phyloP scores from a whole-genome alignment of 2,329 filamentous ascomycete species.

The Zymoseptoria crescenta region DNA sequence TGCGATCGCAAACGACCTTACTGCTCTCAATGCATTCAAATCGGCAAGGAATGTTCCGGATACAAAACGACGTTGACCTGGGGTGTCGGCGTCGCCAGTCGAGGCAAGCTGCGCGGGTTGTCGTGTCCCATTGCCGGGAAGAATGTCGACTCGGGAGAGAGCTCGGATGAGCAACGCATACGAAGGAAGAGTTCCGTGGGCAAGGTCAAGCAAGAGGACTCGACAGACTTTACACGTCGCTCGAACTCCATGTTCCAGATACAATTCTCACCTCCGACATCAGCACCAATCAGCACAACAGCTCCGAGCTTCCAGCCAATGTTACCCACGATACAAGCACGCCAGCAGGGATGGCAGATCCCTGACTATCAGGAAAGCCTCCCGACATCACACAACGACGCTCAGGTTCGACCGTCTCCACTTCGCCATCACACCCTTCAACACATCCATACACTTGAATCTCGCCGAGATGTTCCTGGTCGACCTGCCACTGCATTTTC shows the following conservation, averaged over 20 bases:
- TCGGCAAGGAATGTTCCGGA: constrained; percentile 86
- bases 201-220: constrained; percentile 2
- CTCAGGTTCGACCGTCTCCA: constrained; percentile 21
- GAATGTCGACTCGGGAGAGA: constrained; percentile 19
- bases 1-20: constrained; percentile 91
- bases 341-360: constrained; percentile 29
- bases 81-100: constrained; percentile 90
- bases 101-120: constrained; percentile 85
- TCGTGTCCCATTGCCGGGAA: constrained; percentile 58
- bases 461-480: constrained; percentile 35
- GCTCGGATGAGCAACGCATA: constrained; percentile 8
- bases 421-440: constrained; percentile 35
- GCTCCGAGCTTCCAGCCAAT: constrained; percentile 9
- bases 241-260: constrained; percentile 1
- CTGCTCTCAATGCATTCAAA: constrained; percentile 87
- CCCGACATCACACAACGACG: constrained; percentile 19
- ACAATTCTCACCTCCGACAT: constrained; percentile 1
- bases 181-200: constrained; percentile 22
- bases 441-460: constrained; percentile 34
- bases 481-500: constrained; percentile 41
- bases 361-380: constrained; percentile 34
- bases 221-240: neutral
- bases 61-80: constrained; percentile 97
- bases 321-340: constrained; percentile 12
- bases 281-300: constrained; percentile 7